Percentiles rank a stretch among this genome's conserved stretches.
Conservation (phyloP, 306 rosid species). For the Pterocarpus santalinus region DNA sequence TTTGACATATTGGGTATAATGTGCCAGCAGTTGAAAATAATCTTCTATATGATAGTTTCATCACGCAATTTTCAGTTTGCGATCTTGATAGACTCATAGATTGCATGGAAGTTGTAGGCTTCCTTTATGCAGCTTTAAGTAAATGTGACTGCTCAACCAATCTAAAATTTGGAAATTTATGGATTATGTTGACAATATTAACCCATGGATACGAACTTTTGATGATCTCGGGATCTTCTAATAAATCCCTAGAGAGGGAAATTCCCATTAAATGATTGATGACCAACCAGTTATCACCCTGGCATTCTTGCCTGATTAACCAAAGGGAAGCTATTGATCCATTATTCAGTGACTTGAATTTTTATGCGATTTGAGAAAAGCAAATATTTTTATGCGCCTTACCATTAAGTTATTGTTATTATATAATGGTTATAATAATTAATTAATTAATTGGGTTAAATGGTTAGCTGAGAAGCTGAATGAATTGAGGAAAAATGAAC, state of each 20-base stretch:
- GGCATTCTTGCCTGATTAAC: too few relatives aligned
- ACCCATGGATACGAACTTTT: background rate
- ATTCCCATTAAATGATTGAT: background rate
- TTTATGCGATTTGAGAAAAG: background rate
- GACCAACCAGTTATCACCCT: background rate
- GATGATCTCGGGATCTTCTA: background rate
- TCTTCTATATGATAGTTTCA: background rate
- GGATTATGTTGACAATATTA: background rate
- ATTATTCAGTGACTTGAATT: background rate
- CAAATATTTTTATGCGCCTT: background rate
- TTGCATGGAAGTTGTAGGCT: background rate
- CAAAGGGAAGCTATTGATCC: background rate
- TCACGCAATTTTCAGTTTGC: background rate
- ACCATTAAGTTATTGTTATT: background rate
- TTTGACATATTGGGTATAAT: constrained; percentile 13
- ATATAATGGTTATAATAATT: background rate
- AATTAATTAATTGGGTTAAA: background rate
- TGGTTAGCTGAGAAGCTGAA: background rate
- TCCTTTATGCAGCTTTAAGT: background rate
- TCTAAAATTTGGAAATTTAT: background rate
- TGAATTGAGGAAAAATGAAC: background rate
- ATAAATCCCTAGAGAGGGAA: background rate
- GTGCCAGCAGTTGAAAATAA: background rate
- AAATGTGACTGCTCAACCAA: constrained; percentile 13
- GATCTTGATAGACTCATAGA: background rate